Conservation (phyloP, 192 early-diverging fungal species). For the Backusella morwellensis region DNA sequence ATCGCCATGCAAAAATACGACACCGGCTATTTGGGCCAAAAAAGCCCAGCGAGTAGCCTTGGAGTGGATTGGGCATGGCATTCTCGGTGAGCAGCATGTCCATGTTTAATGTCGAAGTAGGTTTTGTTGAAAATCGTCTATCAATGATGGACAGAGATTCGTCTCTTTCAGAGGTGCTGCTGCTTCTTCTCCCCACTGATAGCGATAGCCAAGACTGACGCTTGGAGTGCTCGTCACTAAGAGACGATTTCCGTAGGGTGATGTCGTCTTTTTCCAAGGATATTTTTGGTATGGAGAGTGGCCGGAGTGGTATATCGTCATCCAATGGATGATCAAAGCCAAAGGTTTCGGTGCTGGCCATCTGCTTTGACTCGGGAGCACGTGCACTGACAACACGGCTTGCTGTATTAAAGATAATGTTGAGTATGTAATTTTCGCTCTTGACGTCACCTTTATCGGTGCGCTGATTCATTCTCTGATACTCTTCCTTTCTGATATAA, state of each 20-base stretch:
- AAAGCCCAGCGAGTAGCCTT: constrained; percentile 38
- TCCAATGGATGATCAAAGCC: not conserved
- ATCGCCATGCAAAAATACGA: constrained; percentile 31
- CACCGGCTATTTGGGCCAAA: constrained; percentile 32
- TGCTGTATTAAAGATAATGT: constrained; percentile 9
- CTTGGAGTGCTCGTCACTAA: not conserved
- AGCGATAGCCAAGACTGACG: not conserved
- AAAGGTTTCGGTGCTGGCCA: not conserved
- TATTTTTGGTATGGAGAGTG: not conserved
- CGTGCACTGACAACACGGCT: constrained; percentile 17
- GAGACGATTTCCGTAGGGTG: not conserved
- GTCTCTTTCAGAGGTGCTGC: not conserved
- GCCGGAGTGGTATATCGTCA: not conserved
- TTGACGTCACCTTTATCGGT: not conserved
- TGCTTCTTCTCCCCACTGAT: not conserved
- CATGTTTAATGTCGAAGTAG: not conserved
- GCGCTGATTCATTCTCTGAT: not conserved
- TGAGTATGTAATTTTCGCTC: not conserved
- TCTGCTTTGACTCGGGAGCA: constrained; percentile 15
- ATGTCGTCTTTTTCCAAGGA: not conserved
- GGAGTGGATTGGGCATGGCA: constrained; percentile 3
- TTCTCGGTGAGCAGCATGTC: not conserved
- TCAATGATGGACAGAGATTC: not conserved
- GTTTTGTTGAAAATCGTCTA: not conserved
- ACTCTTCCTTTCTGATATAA: not conserved